Evolutionary conservation across 1,139 yeast genomes (phyloP).

Genomic region (Blastobotrys petasosporus): DNA sequence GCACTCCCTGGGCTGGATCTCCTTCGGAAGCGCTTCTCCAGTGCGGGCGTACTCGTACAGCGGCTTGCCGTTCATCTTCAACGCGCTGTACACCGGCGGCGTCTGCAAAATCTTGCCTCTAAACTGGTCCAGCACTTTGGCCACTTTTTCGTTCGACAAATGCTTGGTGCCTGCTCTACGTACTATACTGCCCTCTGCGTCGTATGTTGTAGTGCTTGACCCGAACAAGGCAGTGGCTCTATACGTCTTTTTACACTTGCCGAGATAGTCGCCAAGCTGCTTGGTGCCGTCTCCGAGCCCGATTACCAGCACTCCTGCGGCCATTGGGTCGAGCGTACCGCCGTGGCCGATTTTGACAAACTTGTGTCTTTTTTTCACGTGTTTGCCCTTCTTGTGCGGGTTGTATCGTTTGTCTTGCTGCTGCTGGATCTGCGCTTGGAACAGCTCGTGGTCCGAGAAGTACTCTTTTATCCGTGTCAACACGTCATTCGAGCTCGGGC

Average conservation of each 20-base stretch:
- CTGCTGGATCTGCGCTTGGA: conserved; percentile 48
- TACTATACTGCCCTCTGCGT: conserved; percentile 78
- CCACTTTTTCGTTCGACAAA: conserved; percentile 50
- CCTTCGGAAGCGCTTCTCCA: conserved; percentile 76
- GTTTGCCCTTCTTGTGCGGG: conserved; percentile 16
- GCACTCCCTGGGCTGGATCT: conserved; percentile 72
- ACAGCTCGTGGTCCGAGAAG: conserved; percentile 56
- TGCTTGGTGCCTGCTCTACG: conserved; percentile 53
- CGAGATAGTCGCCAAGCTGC: conserved; percentile 61
- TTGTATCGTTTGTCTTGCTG: conserved; percentile 30
- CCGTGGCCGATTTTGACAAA: conserved; percentile 95
- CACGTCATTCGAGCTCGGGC: conserved; percentile 72
- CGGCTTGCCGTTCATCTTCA: conserved; percentile 92
- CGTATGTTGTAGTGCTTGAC: conserved; percentile 89
- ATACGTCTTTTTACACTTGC: conserved; percentile 61
- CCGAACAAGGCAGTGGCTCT: conserved; percentile 85
- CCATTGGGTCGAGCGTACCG: conserved; percentile 93
- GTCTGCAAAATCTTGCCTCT: conserved; percentile 78
- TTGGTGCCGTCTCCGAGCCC: conserved; percentile 93
- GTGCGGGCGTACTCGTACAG: conserved; percentile 90
- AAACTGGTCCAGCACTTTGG: conserved; percentile 52
- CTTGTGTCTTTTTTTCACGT: conserved; percentile 43
- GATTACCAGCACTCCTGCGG: conserved; percentile 85
- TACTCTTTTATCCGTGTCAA: conserved; percentile 58
- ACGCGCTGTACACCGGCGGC: conserved; percentile 92